Evolutionary conservation across 2,329 filamentous ascomycete genomes (phyloP).

Genomic region (Oidium heveae): DNA sequence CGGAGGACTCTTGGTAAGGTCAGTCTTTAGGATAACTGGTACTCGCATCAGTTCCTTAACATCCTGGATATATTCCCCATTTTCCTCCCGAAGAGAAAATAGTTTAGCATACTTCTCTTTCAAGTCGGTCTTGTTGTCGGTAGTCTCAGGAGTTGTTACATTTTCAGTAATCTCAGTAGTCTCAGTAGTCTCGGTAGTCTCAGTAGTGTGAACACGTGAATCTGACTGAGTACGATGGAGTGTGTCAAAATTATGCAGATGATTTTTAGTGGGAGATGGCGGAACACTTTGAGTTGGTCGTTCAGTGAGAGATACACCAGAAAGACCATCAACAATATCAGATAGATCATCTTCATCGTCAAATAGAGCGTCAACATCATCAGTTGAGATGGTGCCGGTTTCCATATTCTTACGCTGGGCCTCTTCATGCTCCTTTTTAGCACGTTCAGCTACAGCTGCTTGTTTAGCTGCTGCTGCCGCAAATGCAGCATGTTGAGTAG

Average conservation of each 20-base stretch:
- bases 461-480: slow-evolving; percentile 54
- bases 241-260: slow-evolving; percentile 34
- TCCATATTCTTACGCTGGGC: slow-evolving; percentile 81
- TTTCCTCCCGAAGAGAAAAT: slow-evolving; percentile 75
- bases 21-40: slow-evolving; percentile 94
- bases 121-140: slow-evolving; percentile 60
- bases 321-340: slow-evolving; percentile 73
- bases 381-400: slow-evolving; percentile 77
- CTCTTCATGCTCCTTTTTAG: slow-evolving; percentile 70
- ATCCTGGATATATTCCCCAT: slow-evolving; percentile 92
- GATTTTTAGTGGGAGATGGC: slow-evolving; percentile 61
- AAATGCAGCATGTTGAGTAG: slow-evolving; percentile 47
- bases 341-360: slow-evolving; percentile 66
- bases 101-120: slow-evolving; percentile 91
- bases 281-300: slow-evolving; percentile 89
- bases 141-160: slow-evolving; percentile 43
- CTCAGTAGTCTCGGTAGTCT: slow-evolving; percentile 15
- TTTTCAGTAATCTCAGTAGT: slow-evolving; percentile 88
- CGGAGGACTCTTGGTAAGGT: slow-evolving; percentile 96
- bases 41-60: slow-evolving; percentile 94
- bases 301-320: slow-evolving; percentile 69
- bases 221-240: slow-evolving; percentile 83
- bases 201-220: slow-evolving; percentile 43
- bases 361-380: slow-evolving; percentile 86
- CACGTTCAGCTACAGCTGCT: slow-evolving; percentile 59